Evolutionary conservation across 371 early-diverging fungal genomes (phyloP), one percentile per base, ranked within the genome.

Genomic region (Parasitella parasitica): DNA sequence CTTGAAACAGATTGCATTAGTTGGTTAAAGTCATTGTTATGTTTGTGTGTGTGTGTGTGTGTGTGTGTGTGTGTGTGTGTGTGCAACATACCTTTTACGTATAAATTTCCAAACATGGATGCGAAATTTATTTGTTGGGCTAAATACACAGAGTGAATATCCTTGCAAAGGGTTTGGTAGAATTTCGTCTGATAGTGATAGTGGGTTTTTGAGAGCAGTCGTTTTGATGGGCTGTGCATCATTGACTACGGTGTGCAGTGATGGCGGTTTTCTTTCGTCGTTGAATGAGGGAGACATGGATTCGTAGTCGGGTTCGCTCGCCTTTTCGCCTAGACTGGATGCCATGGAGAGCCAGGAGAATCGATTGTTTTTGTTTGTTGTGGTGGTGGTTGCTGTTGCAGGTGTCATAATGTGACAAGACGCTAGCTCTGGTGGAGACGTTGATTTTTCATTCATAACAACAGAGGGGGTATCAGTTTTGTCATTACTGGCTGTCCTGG

Each of bases 11-110:
- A n/a, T n/a, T n/a, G 16, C 16, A 18, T 27, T 27, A 5, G 11
- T 46, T 43, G 20, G 1, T 8, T 32, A 32, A 32, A 32, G 8
- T 8, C 32, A 32, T 2, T 2, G 1, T 32, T 32, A 8, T 32
- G 11, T 0, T 6, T 32, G 32, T 8, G 11, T 32, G 32, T 32
- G 32, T 32, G 3, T 32, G 11, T 0, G 32, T 32, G 32, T 8
- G 11, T 32, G 32, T 32, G 32, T 32, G 3, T n/a, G n/a, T 32
- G 11, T 0, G 32, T 32, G 32, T 8, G 11, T 32, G 32, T 32
- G 32, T 32, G 3, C 32, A 3, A 48, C 37, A 52, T 69, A 83
- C 86, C 78, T 81, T 26, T 69, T 71, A 32, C 71, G 67, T 20
- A 77, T 60, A 15, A 74, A 41, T 24, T 68, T 54, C 81, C 78